These are phyloP conservation scores for Neofusicoccum laricinum DNA, from an alignment of 2,329 filamentous ascomycete genomes.

Conservation along the genomic window DNA sequence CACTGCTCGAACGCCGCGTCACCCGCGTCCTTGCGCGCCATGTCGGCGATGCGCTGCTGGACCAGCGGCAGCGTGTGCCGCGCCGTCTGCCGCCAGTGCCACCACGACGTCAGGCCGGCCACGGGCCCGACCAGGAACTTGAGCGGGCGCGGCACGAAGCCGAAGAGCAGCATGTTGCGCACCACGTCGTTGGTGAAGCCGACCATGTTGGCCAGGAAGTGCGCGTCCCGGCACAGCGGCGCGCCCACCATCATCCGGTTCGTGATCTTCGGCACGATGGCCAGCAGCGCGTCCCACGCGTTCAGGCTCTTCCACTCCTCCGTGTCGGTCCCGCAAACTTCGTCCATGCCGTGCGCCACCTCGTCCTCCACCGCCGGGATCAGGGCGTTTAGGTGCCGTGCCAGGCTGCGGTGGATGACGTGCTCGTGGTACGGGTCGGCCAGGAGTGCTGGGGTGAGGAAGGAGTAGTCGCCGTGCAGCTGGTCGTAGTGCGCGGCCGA, in stretches of 20 bases:
- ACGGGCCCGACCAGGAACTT: constrained; percentile 51
- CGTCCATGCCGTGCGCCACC: constrained; percentile 31
- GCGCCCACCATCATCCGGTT: constrained; percentile 47
- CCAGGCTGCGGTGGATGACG: constrained; percentile 40
- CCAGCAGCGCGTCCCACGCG: constrained; percentile 25
- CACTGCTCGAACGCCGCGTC: constrained; percentile 42
- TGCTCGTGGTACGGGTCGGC: constrained; percentile 41
- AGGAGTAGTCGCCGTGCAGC: constrained; percentile 39
- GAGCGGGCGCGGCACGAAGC: constrained; percentile 47
- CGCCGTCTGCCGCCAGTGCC: constrained; percentile 47
- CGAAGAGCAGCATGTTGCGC: constrained; percentile 35
- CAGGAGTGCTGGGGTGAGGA: constrained; percentile 35
- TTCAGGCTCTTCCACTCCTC: constrained; percentile 36
- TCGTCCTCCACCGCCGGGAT: constrained; percentile 40
- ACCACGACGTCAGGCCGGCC: constrained; percentile 45
- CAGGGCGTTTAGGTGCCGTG: constrained; percentile 37
- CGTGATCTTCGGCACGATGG: constrained; percentile 37
- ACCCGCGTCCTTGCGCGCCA: constrained; percentile 40
- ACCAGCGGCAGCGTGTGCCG: constrained; percentile 49
- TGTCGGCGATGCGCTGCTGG: constrained; percentile 46
- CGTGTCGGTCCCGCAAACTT: constrained; percentile 37
- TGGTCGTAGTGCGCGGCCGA: constrained; percentile 37
- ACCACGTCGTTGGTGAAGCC: constrained; percentile 51
- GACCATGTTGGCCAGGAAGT: constrained; percentile 48
- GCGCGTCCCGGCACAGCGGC: constrained; percentile 45